These are phyloP conservation scores for Mycena filopes DNA, from an alignment of 768 basidiomycete genomes.

Conservation along the genomic window DNA sequence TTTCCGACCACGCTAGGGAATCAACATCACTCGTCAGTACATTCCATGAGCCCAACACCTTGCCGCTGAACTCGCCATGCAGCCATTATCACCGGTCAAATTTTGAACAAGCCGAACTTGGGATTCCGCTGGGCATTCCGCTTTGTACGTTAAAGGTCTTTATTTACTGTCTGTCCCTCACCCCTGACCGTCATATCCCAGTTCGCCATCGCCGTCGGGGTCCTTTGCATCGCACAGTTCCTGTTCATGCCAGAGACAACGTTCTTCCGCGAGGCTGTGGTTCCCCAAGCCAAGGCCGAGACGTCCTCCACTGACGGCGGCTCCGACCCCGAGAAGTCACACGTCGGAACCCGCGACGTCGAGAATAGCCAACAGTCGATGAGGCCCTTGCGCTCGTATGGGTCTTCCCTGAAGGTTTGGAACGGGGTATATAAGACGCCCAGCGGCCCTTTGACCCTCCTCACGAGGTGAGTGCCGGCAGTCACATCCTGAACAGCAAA, in stretches of 20 bases:
- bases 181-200: neutral
- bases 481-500: neutral
- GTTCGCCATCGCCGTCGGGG: conserved; percentile 23
- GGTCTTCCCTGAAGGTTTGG: conserved; percentile 11
- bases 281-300: neutral
- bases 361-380: neutral
- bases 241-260: conserved; percentile 27
- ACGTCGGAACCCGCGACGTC: conserved; percentile 9
- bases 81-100: conserved; percentile 21
- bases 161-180: too few relatives aligned
- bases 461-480: conserved; percentile 8
- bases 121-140: conserved; percentile 29
- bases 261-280: conserved; percentile 17
- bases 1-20: neutral
- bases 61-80: neutral
- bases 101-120: conserved; percentile 11
- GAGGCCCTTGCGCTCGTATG: conserved; percentile 11
- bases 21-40: conserved; percentile 19
- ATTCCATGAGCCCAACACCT: neutral
- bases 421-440: conserved; percentile 20
- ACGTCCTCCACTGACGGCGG: neutral
- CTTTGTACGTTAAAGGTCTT: neutral
- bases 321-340: conserved; percentile 12
- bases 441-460: conserved; percentile 13
- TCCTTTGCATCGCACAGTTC: conserved; percentile 21